Conservation (phyloP, 768 basidiomycete species). For the Tylopilus felleus region DNA sequence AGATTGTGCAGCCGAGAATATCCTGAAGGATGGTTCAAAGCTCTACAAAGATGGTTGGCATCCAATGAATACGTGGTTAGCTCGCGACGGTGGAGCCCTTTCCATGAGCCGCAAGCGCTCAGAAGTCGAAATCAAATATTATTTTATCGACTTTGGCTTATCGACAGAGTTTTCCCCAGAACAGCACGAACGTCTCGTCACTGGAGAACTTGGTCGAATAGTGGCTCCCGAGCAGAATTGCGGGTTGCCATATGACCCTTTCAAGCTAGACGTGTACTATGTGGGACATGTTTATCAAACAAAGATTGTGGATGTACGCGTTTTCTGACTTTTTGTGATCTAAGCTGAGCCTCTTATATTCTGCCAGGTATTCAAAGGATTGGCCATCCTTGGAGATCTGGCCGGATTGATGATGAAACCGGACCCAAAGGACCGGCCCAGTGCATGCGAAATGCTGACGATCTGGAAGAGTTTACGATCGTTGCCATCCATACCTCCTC, state of each 20-base stretch:
- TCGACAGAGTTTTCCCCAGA: constrained; percentile 26
- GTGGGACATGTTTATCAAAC: constrained; percentile 24
- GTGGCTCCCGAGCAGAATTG: constrained; percentile 23
- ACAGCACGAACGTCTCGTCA: neutral
- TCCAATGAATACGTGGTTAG: constrained; percentile 7
- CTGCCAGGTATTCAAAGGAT: constrained; percentile 8
- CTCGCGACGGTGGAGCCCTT: constrained; percentile 13
- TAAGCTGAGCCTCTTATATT: neutral
- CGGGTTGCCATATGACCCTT: constrained; percentile 26
- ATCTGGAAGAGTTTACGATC: constrained; percentile 9
- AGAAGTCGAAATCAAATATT: constrained; percentile 28
- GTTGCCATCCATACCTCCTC: neutral
- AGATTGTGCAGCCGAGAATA: constrained; percentile 26
- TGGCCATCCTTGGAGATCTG: neutral
- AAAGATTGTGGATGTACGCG: constrained; percentile 16
- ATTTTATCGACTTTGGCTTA: constrained; percentile 36
- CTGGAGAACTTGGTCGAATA: constrained; percentile 8
- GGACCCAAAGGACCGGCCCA: constrained; percentile 6
- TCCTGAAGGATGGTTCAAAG: constrained; percentile 29
- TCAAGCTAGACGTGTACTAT: constrained; percentile 29
- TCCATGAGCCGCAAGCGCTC: constrained; percentile 25
- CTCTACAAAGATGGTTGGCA: constrained; percentile 31
- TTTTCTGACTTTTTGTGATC: neutral
- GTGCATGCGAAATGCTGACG: neutral
- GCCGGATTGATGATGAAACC: constrained; percentile 5